Conservation (phyloP, 768 basidiomycete species). For the Suillus subaureus region DNA sequence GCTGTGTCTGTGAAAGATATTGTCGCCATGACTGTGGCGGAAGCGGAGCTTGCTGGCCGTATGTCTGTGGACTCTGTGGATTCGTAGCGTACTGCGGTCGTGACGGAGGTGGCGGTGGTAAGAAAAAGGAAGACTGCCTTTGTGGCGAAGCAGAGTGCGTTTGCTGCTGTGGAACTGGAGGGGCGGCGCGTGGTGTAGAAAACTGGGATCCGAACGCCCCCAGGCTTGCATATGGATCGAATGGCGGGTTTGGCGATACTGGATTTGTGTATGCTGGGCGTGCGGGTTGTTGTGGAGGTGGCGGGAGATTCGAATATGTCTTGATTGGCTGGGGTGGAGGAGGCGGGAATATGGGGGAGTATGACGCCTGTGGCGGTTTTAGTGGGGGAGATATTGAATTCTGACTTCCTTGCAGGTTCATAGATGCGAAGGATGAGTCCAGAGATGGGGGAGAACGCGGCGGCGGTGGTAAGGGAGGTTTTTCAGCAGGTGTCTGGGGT, state of each 20-base stretch:
- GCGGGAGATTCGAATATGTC: constrained; percentile 18
- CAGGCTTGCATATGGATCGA: constrained; percentile 40
- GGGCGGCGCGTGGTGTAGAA: constrained; percentile 3
- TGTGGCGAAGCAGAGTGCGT: constrained; percentile 20
- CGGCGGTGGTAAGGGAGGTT: constrained; percentile 47
- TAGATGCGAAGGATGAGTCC: constrained; percentile 56
- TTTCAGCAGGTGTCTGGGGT: constrained; percentile 45
- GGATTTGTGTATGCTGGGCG: constrained; percentile 25
- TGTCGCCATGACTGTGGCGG: constrained; percentile 27
- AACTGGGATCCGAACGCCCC: constrained; percentile 28
- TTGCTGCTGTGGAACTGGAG: constrained; percentile 23
- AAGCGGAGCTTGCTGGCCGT: constrained; percentile 26
- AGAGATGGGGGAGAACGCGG: constrained; percentile 42
- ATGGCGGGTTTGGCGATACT: constrained; percentile 22
- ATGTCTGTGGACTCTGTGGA: constrained; percentile 17
- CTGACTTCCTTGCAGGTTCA: constrained; percentile 46
- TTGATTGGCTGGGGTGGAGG: constrained; percentile 25
- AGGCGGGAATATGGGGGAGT: constrained; percentile 18
- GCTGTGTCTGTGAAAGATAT: constrained; percentile 21
- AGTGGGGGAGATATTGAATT: constrained; percentile 31
- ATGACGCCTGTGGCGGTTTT: constrained; percentile 31
- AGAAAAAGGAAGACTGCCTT: constrained; percentile 29
- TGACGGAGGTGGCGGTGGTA: constrained; percentile 20
- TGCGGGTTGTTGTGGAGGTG: constrained; percentile 30
- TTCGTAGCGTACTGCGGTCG: constrained; percentile 22